Base-by-base conservation (phyloP, 2,329 filamentous ascomycete species). In the Cytospora piceicola region DNA sequence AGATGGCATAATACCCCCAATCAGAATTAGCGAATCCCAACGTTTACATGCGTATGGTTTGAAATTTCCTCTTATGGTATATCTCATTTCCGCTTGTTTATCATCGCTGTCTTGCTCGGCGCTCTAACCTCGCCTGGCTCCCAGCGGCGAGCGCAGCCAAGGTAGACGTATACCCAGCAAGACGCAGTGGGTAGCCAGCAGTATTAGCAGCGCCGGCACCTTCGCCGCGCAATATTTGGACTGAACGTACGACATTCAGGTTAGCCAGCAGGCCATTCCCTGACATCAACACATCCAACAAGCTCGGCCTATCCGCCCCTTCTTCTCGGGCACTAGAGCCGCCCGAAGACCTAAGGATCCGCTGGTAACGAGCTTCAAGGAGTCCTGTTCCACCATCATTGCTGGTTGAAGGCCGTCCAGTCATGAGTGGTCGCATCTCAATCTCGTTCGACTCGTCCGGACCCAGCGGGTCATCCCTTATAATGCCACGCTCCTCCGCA, bases 1-100 rank as follows among this genome's bases (percentile, higher is more conserved):
- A 98, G 80, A 90, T 97, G 73, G 85, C 84, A 72, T 87, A 77
- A 77, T 49, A 72, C 42, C 58, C 56, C 46, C 30, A 30, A 5
- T 32, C 42, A 56, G 46, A 24, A 49, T 24, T 61, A 55, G 39
- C 58, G 56, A 30, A 58, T 27, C 24, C 54, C 63, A 70, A 24
- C 27, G 65, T 27, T 69, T 5, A 42, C 39, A 70, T 70, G 70
- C 70, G 69, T 70, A 71, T 69, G 68, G 71, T 72, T 71, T 73
- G 68, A 73, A 22, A 27, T 58, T 51, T 52, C 27, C 46, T 59
- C n/a, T 60, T 32, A 46, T 61, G 68, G 4, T 32, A 32, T 60
- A 65, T 57, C 39, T 32, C 52, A 56, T 51, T 53, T 39, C 61
- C 42, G 60, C 58, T 24, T 61, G 56, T 24, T 15, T 58, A 60